Base-by-base conservation (phyloP, 176 grass and related monocot genomes). In the Aegilops speltoides region DNA sequence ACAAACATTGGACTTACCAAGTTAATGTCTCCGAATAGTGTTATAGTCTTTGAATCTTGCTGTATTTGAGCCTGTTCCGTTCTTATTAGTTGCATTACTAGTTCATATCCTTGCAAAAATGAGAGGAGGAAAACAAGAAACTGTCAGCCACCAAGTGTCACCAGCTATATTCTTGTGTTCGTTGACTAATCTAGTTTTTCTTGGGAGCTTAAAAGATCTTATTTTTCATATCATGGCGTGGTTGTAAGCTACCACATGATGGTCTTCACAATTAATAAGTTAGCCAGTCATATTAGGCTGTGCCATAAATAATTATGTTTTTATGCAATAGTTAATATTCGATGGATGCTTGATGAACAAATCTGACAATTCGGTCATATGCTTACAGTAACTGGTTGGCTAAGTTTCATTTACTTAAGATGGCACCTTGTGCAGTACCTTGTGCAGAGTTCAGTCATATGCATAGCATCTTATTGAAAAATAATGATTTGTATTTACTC, bases 331-430 rank as follows among this genome's bases (percentile, higher is more conserved):
- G 74, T 11, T 43, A 43, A 43, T 10, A 43, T 43, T 10, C 10
- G 3, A 33, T 77, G 16, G 28, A 57, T 57, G 17, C 75, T 56
- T 57, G 16, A 56, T 34, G 50, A 59, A 29, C 9, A 8, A 34
- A 34, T 56, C 74, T 77, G 73, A 77, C 2, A 54, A 57, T 77
- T n/a, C 57, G 13, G 75, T 20, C 73, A 76, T 48, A 31, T 77
- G 29, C 43, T 12, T 45, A 45, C 10, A 45, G 10, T 34, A 17
- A 10, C 43, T 54, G 16, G 73, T 46, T 46, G 46, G 6, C 40
- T 73, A 73, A 73, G 36, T 14, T 73, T 8, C 23, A 48, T 48
- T 46, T 46, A 15, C 40, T 46, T 73, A 6, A 34, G 4, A 34
- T 34, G 33, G 33, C 5, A 34, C 33, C 33, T 34, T 34, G 33